Conservation (phyloP, 2,329 filamentous ascomycete genomes). For the Chaetomium sp. region DNA sequence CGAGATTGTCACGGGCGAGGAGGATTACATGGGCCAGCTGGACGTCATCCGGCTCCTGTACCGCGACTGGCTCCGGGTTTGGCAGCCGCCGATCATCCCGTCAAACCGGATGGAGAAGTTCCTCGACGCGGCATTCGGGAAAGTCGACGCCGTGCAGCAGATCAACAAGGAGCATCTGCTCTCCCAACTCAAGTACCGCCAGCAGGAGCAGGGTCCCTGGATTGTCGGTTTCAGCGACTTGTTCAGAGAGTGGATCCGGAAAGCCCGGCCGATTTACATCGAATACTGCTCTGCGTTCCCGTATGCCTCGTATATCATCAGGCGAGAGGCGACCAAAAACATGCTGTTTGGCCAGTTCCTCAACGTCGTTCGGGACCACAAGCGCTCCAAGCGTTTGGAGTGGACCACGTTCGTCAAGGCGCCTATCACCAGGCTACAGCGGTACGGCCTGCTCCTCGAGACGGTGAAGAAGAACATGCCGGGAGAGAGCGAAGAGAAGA, state of each 20-base stretch:
- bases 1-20: conserved; percentile 90
- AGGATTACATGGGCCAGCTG: conserved; percentile 82
- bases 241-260: conserved; percentile 96
- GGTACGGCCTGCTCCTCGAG: conserved; percentile 76
- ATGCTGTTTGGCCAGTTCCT: conserved; percentile 81
- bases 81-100: conserved; percentile 73
- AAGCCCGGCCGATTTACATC: conserved; percentile 80
- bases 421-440: conserved; percentile 85
- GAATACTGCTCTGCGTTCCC: conserved; percentile 89
- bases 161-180: conserved; percentile 91
- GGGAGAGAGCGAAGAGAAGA: conserved; percentile 82
- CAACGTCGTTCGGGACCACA: conserved; percentile 70
- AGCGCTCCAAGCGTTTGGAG: conserved; percentile 72
- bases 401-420: conserved; percentile 95
- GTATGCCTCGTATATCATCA: conserved; percentile 72
- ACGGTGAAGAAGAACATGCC: conserved; percentile 80
- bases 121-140: conserved; percentile 79
- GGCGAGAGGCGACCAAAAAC: conserved; percentile 78
- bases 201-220: conserved; percentile 95
- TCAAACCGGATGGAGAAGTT: conserved; percentile 75
- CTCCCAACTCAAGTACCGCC: conserved; percentile 90
- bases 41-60: conserved; percentile 82
- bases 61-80: conserved; percentile 66
- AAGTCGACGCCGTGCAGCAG: conserved; percentile 77
- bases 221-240: conserved; percentile 92